These are phyloP conservation scores for Linnemannia elongata DNA, from an alignment of 192 early-diverging fungal species.

Conservation along the genomic window DNA sequence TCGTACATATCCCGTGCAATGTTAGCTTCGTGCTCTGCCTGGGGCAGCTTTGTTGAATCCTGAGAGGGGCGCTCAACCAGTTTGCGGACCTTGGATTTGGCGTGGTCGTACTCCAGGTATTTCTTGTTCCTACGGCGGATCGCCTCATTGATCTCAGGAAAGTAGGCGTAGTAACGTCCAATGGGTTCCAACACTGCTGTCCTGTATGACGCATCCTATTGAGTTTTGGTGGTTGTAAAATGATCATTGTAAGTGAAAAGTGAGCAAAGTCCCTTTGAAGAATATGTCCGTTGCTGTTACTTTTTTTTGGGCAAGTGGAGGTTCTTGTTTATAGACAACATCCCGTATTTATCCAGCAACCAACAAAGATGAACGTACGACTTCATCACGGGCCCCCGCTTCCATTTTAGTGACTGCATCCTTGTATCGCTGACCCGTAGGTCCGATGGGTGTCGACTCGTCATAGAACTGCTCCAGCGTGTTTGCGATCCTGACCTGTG, in stretches of 20 bases:
- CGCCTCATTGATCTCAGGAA: conserved; percentile 95
- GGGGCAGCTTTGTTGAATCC: conserved; percentile 74
- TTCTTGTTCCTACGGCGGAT: conserved; percentile 92
- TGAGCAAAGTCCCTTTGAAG: neutral
- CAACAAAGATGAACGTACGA: conserved; percentile 1
- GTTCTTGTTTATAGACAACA: no score
- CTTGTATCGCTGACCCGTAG: conserved; percentile 85
- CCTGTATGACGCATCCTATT: conserved; percentile 84
- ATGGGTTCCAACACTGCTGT: conserved; percentile 92
- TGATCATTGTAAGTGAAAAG: neutral
- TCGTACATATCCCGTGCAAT: conserved; percentile 85
- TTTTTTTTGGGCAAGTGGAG: neutral
- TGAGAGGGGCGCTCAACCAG: conserved; percentile 83
- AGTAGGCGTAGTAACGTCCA: conserved; percentile 84
- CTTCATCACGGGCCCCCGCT: conserved; percentile 76
- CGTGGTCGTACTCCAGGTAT: conserved; percentile 90
- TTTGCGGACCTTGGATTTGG: conserved; percentile 79
- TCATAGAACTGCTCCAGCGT: conserved; percentile 93
- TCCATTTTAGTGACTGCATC: conserved; percentile 86
- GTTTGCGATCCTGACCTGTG: conserved; percentile 89
- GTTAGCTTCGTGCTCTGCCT: conserved; percentile 87
- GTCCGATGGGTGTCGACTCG: conserved; percentile 78
- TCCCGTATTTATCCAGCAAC: neutral
- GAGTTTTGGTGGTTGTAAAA: neutral
- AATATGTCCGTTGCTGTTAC: neutral